Conservation (phyloP, 768 basidiomycete genomes). For the Cyclocybe cylindracea region DNA sequence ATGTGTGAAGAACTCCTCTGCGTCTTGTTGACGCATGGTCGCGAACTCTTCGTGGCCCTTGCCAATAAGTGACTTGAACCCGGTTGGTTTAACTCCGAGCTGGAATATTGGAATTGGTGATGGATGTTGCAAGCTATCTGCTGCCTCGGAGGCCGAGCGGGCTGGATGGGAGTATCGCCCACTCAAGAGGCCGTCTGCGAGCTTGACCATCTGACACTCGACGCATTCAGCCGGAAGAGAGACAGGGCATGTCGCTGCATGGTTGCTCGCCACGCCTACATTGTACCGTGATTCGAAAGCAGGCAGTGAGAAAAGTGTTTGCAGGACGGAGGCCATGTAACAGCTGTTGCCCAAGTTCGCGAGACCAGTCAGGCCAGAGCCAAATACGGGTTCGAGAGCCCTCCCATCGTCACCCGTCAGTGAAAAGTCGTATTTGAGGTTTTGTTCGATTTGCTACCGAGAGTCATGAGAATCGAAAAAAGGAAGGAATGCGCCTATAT, state of each 20-base stretch:
- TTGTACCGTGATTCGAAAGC: conserved; percentile 75
- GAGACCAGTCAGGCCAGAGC: conserved; percentile 86
- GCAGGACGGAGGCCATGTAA: conserved; percentile 95
- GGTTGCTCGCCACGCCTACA: conserved; percentile 28
- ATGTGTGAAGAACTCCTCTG: conserved; percentile 91
- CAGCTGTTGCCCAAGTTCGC: conserved; percentile 96
- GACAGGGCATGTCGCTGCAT: conserved; percentile 64
- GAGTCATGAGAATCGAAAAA: background rate
- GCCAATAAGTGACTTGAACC: conserved; percentile 89
- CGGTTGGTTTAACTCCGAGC: conserved; percentile 76
- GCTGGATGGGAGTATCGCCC: conserved; percentile 84
- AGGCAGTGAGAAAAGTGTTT: conserved; percentile 81
- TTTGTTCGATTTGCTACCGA: conserved; percentile 91
- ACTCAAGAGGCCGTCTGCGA: conserved; percentile 90
- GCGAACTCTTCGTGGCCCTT: conserved; percentile 92
- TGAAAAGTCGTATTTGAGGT: conserved; percentile 92
- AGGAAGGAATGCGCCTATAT: background rate
- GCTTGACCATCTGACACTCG: conserved; percentile 94
- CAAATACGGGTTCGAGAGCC: conserved; percentile 86
- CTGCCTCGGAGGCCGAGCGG: conserved; percentile 15
- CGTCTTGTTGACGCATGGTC: conserved; percentile 97
- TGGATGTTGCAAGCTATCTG: conserved; percentile 20
- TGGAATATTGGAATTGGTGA: conserved; percentile 67
- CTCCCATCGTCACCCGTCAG: conserved; percentile 85
- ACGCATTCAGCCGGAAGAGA: conserved; percentile 79